A percentile compares a stretch with the other conserved stretches of the same genome.
phyloP scores from a whole-genome alignment of 176 grass and related monocot species.

The Pharus latifolius region DNA sequence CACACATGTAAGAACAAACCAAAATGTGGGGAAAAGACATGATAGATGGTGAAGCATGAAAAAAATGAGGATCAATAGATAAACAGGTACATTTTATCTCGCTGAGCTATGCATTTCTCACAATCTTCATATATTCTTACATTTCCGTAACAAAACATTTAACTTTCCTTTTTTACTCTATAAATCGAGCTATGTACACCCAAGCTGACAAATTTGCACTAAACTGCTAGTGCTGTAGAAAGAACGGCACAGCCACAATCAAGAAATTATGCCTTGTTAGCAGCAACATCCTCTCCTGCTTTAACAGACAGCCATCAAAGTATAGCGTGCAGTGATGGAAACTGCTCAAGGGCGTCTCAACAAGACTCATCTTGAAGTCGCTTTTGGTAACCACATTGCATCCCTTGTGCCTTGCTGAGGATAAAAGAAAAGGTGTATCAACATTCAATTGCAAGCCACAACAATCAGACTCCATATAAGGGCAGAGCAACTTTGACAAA shows the following conservation, averaged over 20 bases:
- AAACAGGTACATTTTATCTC: neutral
- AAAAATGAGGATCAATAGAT: neutral
- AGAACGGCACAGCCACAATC: neutral
- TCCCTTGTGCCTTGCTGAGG: neutral
- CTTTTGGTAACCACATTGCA: neutral
- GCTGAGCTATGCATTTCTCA: neutral
- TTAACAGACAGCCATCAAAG: neutral
- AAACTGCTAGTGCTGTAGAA: neutral
- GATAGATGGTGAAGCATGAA: neutral
- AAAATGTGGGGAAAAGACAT: neutral
- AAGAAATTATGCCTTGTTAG: neutral
- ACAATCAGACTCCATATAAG: constrained; percentile 59
- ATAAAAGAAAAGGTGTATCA: neutral
- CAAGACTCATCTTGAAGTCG: neutral
- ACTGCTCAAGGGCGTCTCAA: neutral
- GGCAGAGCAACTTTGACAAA: constrained; percentile 77
- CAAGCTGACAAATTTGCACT: neutral
- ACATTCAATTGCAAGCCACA: neutral
- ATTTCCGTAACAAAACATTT: neutral
- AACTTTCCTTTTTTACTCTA: constrained; percentile 12
- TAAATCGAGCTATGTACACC: constrained; percentile 20
- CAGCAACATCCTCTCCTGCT: neutral
- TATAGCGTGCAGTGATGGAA: neutral
- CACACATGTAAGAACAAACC: neutral
- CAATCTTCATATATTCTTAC: neutral